Percentiles rank a stretch among this genome's conserved stretches.
Conservation (phyloP, 768 basidiomycete genomes). For the Tephrocybe sp. region DNA sequence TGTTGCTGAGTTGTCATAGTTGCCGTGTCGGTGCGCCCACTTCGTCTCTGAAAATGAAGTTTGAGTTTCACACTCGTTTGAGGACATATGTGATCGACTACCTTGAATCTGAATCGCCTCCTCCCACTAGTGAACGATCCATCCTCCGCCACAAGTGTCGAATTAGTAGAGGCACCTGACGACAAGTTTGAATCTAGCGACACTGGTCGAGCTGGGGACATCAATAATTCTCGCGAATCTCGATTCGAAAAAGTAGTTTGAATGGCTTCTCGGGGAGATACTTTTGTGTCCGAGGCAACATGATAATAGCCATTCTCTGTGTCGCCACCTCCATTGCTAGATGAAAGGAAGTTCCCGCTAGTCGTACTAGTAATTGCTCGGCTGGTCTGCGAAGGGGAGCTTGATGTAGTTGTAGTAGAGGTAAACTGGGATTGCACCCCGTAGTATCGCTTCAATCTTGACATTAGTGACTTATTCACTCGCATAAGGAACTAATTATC, state of each 20-base stretch:
- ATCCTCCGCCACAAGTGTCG: slow-evolving; percentile 23
- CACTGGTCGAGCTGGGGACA: slow-evolving; percentile 5
- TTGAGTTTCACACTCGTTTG: background rate
- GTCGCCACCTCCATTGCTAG: background rate
- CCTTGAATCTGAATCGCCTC: slow-evolving; percentile 5
- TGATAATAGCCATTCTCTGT: slow-evolving; percentile 1
- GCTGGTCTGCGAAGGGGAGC: background rate
- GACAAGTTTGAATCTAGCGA: slow-evolving; percentile 16
- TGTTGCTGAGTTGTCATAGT: background rate
- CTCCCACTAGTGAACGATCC: slow-evolving; percentile 12
- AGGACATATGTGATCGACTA: background rate
- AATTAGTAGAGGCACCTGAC: slow-evolving; percentile 13
- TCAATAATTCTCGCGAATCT: background rate
- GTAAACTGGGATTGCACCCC: slow-evolving; percentile 29
- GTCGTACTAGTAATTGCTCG: background rate
- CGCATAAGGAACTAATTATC: slow-evolving; percentile 15
- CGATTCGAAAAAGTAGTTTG: background rate
- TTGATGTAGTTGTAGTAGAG: background rate
- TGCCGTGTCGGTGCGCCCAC: background rate
- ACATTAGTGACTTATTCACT: slow-evolving; percentile 25
- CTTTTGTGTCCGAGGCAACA: slow-evolving; percentile 1
- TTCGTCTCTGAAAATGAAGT: background rate
- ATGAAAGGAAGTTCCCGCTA: background rate
- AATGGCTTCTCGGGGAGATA: slow-evolving; percentile 2
- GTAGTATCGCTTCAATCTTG: slow-evolving; percentile 24